Base-by-base conservation (phyloP, 495 filamentous ascomycete genomes). In the Aspergillus haitiensis region DNA sequence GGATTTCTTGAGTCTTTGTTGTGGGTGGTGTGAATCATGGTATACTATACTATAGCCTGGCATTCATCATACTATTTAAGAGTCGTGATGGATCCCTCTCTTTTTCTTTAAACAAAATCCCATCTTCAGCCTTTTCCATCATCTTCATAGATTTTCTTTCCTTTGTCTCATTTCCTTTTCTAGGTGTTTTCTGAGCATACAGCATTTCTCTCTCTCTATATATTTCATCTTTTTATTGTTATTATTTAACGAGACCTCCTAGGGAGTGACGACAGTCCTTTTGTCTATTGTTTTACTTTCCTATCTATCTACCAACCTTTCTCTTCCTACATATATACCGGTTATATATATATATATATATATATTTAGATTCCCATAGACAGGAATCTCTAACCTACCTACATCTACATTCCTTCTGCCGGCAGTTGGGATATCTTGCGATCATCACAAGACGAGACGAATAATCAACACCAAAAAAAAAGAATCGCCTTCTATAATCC, bases 371-470 rank as follows among this genome's bases (percentile, higher is more conserved):
- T 11, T 11, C 37, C 11, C n/a, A 3, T 11, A 10, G 37, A 40
- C n/a, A 40, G 21, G 21, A 27, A 27, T 27, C 21, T 27, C 21
- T 27, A 27, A 3, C 1, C 21, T 27, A 27, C 21, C 21, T 27
- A 27, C 21, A 53, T 53, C 12, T 12, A 57, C 36, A 35, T 15
- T 13, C 47, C 55, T 37, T 40, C 56, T 58, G 56, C 56, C 45
- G 56, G 56, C 48, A 58, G 54, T 45, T 45, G 54, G 54, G 47
- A 27, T 27, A 27, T 27, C 21, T 27, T 27, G 3, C 21, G 21
- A 27, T 27, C 21, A 27, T 27, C 21, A 27, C 21, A 27, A 27
- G 21, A 27, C 21, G 21, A 27, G 21, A 27, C 21, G 21, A 27
- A 27, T 52, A 37, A 32, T 12, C 39, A 55, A 21, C 13, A 21